Evolutionary conservation across 1,139 yeast species (phyloP), one percentile per base, ranked within the genome.

Genomic region (Candida labiduridarum): DNA sequence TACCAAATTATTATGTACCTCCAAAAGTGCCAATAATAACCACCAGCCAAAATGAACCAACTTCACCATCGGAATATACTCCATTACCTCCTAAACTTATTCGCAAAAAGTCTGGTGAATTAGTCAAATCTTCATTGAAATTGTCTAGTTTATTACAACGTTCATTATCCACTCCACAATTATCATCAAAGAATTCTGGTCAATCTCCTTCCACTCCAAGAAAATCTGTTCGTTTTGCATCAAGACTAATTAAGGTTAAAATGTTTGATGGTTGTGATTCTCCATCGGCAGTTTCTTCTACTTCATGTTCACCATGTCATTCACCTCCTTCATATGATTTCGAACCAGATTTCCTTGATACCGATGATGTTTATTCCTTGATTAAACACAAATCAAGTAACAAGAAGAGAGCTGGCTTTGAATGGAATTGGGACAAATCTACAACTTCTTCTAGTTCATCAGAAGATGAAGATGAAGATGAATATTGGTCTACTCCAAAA

Each of bases 231-330:
- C 57, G 76, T 25, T 73, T 73, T 62, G 78, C 78, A 3, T 56
- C 69, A 27, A 57, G 72, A 36, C 63, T 73, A 48, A 68, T 69
- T 38, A 71, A 72, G 46, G 65, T 75, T 55, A 73, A 72, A 57
- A 68, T 66, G 66, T 76, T 76, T 58, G 72, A 74, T 53, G 79
- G 78, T 2, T 60, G 60, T n/a, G 78, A 72, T 44, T 65, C 74
- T 44, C 80, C 80, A 0, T 60, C 68, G 15, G 60, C 71, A 2
- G 78, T 76, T 2, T 69, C 76, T 11, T 64, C 70, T 12, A 56
- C 59, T 22, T 67, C 67, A 30, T 65, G 62, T 53, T 63, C 74
- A 22, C 79, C 79, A 1, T 49, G 64, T 38, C 68, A 66, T 40
- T 71, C 78, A 2, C 77, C 77, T 1, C 63, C 64, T 19, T 42